Evolutionary conservation across 768 basidiomycete species (phyloP), one percentile per base, ranked within the genome.

Genomic region (Rickenella mellea): DNA sequence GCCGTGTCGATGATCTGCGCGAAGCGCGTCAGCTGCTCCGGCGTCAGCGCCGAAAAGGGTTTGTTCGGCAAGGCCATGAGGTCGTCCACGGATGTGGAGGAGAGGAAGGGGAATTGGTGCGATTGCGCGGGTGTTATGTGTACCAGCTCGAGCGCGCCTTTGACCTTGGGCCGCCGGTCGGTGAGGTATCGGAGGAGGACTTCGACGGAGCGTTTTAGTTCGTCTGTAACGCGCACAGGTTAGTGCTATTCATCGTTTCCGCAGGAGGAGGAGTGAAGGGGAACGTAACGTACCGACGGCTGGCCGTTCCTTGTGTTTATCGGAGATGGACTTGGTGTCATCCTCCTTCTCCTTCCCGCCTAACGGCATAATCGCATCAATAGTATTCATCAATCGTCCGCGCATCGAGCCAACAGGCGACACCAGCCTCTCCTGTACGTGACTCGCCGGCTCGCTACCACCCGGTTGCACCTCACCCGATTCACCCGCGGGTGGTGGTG

Each of bases 1-100:
- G 88, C 93, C 1, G 96, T 97, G 53, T 98, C 90, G 20, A 97
- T 85, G 26, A 98, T 80, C 62, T 97, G 93, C 1, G 92, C 91
- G 43, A 83, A 88, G 15, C 88, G 74, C 27, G 93, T 68, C 5
- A 98, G 69, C 48, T 96, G 84, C 46, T 87, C 87, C 2, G 92
- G 83, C 0, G 78, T 82, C 17, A 97, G 67, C 3, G 74, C 68
- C 0, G 76, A 64, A 33, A 92, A 64, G 0, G 89, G 80, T 0
- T 76, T 69, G 46, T 86, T 80, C 0, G 94, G 93, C 8, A 93
- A 63, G 0, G 70, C 68, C 40, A 90, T 80, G 9, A 98, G 74
- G 29, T 93, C 83, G 6, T 78, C 73, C 0, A 80, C 66, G 1
- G 88, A 74, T 1, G 76, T 72, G 43, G 82, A 77, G 0, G 87